Base-by-base conservation (phyloP, 257 asterid species). In the Solanum lycopersicoides region DNA sequence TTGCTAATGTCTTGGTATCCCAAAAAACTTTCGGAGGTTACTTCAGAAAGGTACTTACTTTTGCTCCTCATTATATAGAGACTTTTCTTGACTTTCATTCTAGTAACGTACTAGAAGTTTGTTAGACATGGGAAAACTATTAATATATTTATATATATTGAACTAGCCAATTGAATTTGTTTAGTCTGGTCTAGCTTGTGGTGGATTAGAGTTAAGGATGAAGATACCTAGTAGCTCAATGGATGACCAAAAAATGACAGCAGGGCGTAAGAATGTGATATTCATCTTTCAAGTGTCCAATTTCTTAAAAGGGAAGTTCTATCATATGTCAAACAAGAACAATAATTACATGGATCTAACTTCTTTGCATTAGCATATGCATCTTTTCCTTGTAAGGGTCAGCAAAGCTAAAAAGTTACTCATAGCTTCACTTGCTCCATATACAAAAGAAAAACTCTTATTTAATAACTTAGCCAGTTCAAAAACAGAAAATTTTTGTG, bases 1-100 rank as follows among this genome's bases (percentile, higher is more conserved):
- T 87, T 96, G 89, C 89, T 95, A 47, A 93, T 96, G 98, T 94
- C 98, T 86, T 96, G 99, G 99, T 85, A 92, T 63, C 98, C 99
- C 75, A 90, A 93, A 74, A 93, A 88, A 75, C 89, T 95, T 88
- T 92, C 97, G 0, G 97, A 95, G 75, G 89, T 97, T 88, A 95
- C 95, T 84, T 89, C 92, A 66, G 95, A 97, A 86, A 97, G 98
- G 99, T 96, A 89, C 82, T 25, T 82, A 59, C 30, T 66, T 28
- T 42, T 75, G 34, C 56, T 75, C 34, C 56, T 39, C 56, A 23
- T 39, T 41, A 34, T 39, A 39, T 20, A 68, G 21, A 28, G 37
- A 28, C 21, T 12, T 68, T 7, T 39, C 56, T 7, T 21, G n/a
- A 20, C 56, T 75, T 75, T 28, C 37, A 44, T 71, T 37, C 37